A percentile compares a stretch with the other conserved stretches of the same genome.
Conservation (phyloP, 2,329 filamentous ascomycete genomes). For the Fusarium scirpi region DNA sequence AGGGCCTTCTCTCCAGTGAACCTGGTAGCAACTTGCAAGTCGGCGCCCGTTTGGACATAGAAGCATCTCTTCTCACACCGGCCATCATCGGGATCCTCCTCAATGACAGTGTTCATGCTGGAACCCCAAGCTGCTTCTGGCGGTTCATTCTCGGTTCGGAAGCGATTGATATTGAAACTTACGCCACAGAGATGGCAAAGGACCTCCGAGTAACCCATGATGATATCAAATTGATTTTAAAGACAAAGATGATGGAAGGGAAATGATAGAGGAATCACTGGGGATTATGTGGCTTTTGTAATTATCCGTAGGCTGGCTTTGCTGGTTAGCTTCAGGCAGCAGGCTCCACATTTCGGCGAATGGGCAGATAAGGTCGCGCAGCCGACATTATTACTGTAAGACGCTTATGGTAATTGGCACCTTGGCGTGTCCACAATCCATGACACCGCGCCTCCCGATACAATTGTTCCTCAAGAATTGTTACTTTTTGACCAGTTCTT, state of each 20-base stretch:
- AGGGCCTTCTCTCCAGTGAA: neutral
- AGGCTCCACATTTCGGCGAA: neutral
- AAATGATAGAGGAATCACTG: neutral
- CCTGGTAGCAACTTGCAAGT: neutral
- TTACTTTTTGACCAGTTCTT: too few species aligned
- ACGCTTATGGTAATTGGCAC: neutral
- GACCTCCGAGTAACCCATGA: conserved; percentile 14
- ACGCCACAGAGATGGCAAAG: conserved; percentile 27
- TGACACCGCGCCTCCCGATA: neutral
- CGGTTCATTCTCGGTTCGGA: conserved; percentile 39
- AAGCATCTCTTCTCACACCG: conserved; percentile 7
- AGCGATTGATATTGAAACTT: conserved; percentile 48
- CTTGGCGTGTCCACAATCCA: neutral
- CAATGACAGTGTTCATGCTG: neutral
- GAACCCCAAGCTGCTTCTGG: conserved; percentile 29
- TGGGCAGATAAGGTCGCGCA: neutral
- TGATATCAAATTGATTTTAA: accelerated
- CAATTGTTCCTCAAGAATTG: neutral
- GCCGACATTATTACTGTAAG: neutral
- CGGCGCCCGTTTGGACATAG: neutral
- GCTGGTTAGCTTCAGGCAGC: conserved; percentile 2
- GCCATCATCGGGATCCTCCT: neutral
- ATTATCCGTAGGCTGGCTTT: neutral
- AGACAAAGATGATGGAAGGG: too few species aligned
- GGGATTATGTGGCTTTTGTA: neutral